These are phyloP conservation scores for Gossypium sturtianum DNA, from an alignment of 345 rosid genomes.

Conservation along the genomic window DNA sequence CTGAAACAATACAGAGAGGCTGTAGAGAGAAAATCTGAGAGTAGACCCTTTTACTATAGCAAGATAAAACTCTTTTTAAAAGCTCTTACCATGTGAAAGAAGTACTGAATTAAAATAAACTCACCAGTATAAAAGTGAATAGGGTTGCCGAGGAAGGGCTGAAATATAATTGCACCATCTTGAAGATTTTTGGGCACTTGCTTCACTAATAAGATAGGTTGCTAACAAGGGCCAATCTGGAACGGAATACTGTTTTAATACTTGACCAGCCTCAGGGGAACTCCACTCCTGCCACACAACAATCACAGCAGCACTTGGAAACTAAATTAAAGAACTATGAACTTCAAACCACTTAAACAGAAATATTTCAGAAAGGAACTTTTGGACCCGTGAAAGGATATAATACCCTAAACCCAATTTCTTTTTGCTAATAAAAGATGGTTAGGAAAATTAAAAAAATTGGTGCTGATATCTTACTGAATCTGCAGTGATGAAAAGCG, in stretches of 20 bases:
- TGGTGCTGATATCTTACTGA: slow-evolving; percentile 42
- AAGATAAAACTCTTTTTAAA: slow-evolving; percentile 6
- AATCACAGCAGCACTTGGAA: background rate
- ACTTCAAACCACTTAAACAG: background rate
- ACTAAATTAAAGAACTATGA: background rate
- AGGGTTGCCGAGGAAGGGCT: slow-evolving; percentile 84
- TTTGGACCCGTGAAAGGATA: background rate
- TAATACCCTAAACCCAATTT: background rate
- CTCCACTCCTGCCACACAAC: slow-evolving; percentile 61
- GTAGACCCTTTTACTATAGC: slow-evolving; percentile 31
- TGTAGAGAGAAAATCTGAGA: slow-evolving; percentile 54
- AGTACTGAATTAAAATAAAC: background rate
- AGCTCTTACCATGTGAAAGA: background rate
- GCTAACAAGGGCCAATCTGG: slow-evolving; percentile 97
- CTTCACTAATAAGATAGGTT: slow-evolving; percentile 84
- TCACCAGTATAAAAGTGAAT: slow-evolving; percentile 88
- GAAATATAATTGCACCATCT: slow-evolving; percentile 88
- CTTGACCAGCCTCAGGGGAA: slow-evolving; percentile 60
- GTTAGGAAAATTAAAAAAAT: background rate
- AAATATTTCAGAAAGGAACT: background rate
- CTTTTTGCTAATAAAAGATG: too few relatives aligned
- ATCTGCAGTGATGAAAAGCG: slow-evolving; percentile 73
- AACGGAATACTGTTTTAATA: slow-evolving; percentile 63
- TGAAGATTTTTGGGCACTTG: slow-evolving; percentile 61
- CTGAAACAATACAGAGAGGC: slow-evolving; percentile 52